Conservation (phyloP, 208 protist species). For the Lotmaria passim region DNA sequence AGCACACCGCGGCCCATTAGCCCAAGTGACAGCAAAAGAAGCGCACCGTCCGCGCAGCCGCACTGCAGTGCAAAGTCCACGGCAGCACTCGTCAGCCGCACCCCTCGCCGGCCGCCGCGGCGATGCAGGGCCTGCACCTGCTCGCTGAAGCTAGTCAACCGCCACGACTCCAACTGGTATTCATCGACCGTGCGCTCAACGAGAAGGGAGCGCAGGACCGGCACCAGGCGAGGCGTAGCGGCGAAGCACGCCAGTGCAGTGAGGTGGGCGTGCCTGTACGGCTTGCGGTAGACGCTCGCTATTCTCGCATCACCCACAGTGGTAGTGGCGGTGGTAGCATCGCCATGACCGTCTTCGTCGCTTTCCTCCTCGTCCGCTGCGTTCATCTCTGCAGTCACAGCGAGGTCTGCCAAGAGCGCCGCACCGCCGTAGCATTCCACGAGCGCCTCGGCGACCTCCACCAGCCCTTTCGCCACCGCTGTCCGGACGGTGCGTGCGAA, state of each 20-base stretch:
- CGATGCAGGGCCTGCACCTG: conserved; percentile 29
- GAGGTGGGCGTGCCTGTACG: conserved; percentile 30
- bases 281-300: conserved; percentile 5
- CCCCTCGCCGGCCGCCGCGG: conserved; percentile 18
- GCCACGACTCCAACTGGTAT: conserved; percentile 30
- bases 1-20: conserved; percentile 40
- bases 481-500: conserved; percentile 49
- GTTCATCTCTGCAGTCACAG: background rate
- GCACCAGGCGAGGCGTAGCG: conserved; percentile 31
- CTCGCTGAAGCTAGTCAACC: conserved; percentile 29
- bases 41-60: conserved; percentile 51
- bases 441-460: conserved; percentile 43
- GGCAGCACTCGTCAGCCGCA: conserved; percentile 28
- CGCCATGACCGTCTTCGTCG: background rate
- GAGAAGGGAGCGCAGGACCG: conserved; percentile 59
- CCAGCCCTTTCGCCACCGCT: conserved; percentile 49
- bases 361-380: background rate
- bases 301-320: background rate
- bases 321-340: too few relatives aligned
- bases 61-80: conserved; percentile 66
- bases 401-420: conserved; percentile 55
- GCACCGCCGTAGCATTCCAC: conserved; percentile 67
- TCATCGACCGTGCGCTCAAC: conserved; percentile 32
- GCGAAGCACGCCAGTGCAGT: conserved; percentile 65
- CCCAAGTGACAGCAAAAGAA: conserved; percentile 65